Conservation (phyloP, 2,329 filamentous ascomycete species). For the Aspergillus aculeatus region DNA sequence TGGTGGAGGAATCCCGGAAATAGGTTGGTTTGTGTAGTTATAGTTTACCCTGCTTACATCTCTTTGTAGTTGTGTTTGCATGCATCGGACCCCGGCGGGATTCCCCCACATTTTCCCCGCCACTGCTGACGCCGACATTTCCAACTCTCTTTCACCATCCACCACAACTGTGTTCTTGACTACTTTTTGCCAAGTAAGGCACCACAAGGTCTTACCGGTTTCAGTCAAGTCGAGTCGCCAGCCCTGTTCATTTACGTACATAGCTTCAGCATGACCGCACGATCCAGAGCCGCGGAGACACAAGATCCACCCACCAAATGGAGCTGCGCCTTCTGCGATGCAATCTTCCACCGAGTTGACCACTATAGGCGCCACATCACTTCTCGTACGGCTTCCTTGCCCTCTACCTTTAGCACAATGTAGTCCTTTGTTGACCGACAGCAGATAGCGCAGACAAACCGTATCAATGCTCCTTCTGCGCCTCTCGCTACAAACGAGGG, state of each 20-base stretch:
- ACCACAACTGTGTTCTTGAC: too few relatives aligned
- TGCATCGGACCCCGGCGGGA: neutral
- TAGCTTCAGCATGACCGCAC: neutral
- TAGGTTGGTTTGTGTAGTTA: too few relatives aligned
- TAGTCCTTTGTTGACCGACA: neutral
- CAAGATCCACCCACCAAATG: constrained; percentile 7
- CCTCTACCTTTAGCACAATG: neutral
- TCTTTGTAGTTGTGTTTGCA: neutral
- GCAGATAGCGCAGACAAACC: constrained; percentile 23
- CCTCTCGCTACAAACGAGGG: constrained; percentile 27
- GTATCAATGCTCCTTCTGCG: constrained; percentile 27
- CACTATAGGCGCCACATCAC: constrained; percentile 27
- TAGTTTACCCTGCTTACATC: too few relatives aligned
- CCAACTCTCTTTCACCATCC: neutral
- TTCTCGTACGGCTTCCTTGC: constrained; percentile 21
- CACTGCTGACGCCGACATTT: neutral
- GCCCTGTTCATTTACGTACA: too few relatives aligned
- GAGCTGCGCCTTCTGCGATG: constrained; percentile 27
- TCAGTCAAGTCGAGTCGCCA: too few relatives aligned
- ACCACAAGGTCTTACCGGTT: too few relatives aligned
- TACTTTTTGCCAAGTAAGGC: too few relatives aligned
- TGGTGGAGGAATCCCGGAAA: neutral
- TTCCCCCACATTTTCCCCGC: neutral
- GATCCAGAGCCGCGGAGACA: neutral
- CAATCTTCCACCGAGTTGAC: constrained; percentile 26